Conservation (phyloP, 805 yeast genomes). For the Danielia oregonensis region DNA sequence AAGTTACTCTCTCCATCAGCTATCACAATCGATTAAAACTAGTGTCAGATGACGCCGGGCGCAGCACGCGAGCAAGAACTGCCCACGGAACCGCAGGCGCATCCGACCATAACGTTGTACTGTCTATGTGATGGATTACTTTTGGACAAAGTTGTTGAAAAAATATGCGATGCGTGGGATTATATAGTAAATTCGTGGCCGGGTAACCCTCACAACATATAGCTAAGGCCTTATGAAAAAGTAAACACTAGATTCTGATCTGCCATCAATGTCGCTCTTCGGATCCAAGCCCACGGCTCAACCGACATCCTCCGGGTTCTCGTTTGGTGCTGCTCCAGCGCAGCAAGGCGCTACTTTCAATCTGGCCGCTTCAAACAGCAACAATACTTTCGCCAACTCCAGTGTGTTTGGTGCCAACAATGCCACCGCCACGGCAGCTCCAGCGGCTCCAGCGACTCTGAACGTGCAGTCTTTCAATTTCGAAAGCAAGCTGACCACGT, state of each 20-base stretch:
- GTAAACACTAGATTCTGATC: no score
- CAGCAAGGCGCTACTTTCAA: no score
- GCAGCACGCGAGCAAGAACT: conserved; percentile 28
- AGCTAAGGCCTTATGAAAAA: no score
- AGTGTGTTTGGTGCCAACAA: no score
- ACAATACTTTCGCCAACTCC: no score
- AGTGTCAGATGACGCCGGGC: conserved; percentile 19
- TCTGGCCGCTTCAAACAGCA: no score
- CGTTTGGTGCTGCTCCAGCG: conserved; percentile 5
- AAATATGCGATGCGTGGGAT: conserved; percentile 10
- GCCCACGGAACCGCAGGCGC: conserved; percentile 18
- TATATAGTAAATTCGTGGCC: conserved; percentile 8
- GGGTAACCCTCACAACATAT: conserved; percentile 14
- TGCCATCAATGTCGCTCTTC: conserved; percentile 14
- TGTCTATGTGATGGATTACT: conserved; percentile 67
- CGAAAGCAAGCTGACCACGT: not conserved
- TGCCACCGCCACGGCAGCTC: no score
- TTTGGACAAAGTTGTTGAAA: conserved; percentile 59
- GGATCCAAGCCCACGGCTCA: conserved; percentile 8
- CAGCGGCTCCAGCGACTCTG: no score
- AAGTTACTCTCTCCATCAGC: conserved; percentile 44
- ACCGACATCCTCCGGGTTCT: conserved; percentile 2
- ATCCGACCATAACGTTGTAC: conserved; percentile 44
- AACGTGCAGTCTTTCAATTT: not conserved
- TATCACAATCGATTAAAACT: conserved; percentile 35